A percentile compares a stretch with the other conserved stretches of the same genome.
Evolutionary conservation across 2,329 filamentous ascomycete species (phyloP).

Genomic region (Alternaria arbusti): DNA sequence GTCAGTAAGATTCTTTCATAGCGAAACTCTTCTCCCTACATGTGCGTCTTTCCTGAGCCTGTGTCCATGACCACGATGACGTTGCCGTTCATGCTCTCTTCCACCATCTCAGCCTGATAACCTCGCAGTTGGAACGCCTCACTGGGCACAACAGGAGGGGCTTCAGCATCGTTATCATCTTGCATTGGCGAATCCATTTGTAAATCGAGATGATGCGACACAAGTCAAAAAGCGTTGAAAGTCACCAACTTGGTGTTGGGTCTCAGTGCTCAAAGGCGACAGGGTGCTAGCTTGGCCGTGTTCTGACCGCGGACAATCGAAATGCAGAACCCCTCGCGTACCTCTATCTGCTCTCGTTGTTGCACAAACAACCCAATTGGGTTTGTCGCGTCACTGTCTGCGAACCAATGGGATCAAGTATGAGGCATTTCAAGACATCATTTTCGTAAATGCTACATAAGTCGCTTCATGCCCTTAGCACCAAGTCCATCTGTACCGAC

Average conservation of each 20-base stretch:
- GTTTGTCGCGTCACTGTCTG: background rate
- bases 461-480: constrained; percentile 21
- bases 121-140: constrained; percentile 46
- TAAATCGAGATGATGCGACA: background rate
- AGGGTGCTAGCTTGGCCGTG: background rate
- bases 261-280: background rate
- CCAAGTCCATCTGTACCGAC: background rate
- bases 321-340: background rate
- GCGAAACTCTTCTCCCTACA: constrained; percentile 27
- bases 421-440: constrained; percentile 15
- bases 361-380: background rate
- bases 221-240: background rate
- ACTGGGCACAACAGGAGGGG: constrained; percentile 4
- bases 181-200: constrained; percentile 5
- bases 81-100: constrained; percentile 52
- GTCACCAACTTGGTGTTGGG: background rate
- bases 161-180: constrained; percentile 4
- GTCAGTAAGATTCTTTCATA: constrained; percentile 11
- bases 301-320: background rate
- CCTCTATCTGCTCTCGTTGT: background rate
- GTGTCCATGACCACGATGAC: constrained; percentile 59
- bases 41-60: constrained; percentile 57
- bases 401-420: background rate
- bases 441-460: constrained; percentile 36
- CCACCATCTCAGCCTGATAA: constrained; percentile 59